Evolutionary conservation across 441 rosid species (phyloP).

Genomic region (Raphanus hybrid): DNA sequence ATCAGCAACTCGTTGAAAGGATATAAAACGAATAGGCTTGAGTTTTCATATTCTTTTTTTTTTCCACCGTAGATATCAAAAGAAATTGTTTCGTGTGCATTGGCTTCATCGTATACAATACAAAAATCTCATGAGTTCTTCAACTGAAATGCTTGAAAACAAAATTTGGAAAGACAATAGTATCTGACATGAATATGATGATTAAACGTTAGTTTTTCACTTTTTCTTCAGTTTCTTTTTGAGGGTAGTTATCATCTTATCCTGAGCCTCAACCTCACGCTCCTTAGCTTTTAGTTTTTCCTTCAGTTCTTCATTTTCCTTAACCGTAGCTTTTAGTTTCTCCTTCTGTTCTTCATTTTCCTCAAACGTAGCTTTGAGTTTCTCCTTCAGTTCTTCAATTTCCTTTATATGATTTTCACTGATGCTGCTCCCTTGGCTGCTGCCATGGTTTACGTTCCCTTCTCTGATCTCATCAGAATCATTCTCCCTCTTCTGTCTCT

Average conservation of each 20-base stretch:
- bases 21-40: neutral
- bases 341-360: no score
- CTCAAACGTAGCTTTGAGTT: no score
- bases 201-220: neutral
- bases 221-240: slow-evolving; percentile 40
- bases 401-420: slow-evolving; percentile 46
- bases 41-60: slow-evolving; percentile 26
- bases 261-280: slow-evolving; percentile 46
- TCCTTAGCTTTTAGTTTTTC: slow-evolving; percentile 54
- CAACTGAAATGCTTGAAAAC: slow-evolving; percentile 17
- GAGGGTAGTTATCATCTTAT: slow-evolving; percentile 56
- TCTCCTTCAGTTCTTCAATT: slow-evolving; percentile 46
- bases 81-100: neutral
- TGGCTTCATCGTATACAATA: slow-evolving; percentile 11
- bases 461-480: slow-evolving; percentile 28
- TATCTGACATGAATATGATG: neutral
- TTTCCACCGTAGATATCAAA: slow-evolving; percentile 27
- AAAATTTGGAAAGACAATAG: slow-evolving; percentile 28
- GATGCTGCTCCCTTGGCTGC: neutral
- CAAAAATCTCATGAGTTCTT: slow-evolving; percentile 24
- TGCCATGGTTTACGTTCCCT: slow-evolving; percentile 13
- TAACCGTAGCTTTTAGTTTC: no score
- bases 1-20: slow-evolving; percentile 20
- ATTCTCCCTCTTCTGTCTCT: slow-evolving; percentile 50
- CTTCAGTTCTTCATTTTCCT: slow-evolving; percentile 62